Percentiles rank a stretch among this genome's conserved stretches.
Conservation (phyloP, 768 basidiomycete genomes). For the Mycena crocata region DNA sequence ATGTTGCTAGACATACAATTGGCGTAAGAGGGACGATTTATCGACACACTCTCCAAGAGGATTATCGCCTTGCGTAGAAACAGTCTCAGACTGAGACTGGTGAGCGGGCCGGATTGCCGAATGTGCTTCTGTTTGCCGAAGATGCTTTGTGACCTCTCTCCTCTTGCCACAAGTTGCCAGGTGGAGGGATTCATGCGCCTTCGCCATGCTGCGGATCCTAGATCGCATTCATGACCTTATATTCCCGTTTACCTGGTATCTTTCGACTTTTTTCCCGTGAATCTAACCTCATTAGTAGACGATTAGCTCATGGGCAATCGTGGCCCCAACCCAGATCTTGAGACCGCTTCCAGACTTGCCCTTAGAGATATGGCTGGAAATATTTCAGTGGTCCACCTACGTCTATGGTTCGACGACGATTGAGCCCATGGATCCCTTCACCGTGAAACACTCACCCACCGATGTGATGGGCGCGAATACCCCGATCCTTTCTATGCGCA, state of each 20-base stretch:
- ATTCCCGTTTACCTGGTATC: slow-evolving; percentile 28
- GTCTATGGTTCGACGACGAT: slow-evolving; percentile 56
- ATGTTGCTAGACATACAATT: too few relatives aligned
- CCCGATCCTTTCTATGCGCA: slow-evolving; percentile 56
- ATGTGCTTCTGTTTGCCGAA: background rate
- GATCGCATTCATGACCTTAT: slow-evolving; percentile 10
- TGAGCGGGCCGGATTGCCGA: slow-evolving; percentile 6
- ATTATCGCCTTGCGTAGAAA: too few relatives aligned
- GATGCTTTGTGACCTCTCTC: background rate
- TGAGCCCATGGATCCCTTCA: slow-evolving; percentile 60
- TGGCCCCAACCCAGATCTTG: background rate
- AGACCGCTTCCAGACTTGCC: slow-evolving; percentile 53
- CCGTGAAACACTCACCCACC: slow-evolving; percentile 50
- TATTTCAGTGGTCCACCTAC: slow-evolving; percentile 67
- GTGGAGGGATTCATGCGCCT: slow-evolving; percentile 18
- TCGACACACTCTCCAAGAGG: too few relatives aligned
- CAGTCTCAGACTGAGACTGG: too few relatives aligned
- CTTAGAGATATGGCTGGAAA: slow-evolving; percentile 65
- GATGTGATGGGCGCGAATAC: slow-evolving; percentile 62
- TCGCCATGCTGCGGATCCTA: slow-evolving; percentile 21
- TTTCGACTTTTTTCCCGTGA: background rate
- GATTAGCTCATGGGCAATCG: slow-evolving; percentile 1
- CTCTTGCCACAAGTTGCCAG: slow-evolving; percentile 9
- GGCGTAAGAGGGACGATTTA: too few relatives aligned
- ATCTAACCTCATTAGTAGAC: slow-evolving; percentile 6